Conservation (phyloP, 805 yeast genomes). For the Kazachstania viticola region DNA sequence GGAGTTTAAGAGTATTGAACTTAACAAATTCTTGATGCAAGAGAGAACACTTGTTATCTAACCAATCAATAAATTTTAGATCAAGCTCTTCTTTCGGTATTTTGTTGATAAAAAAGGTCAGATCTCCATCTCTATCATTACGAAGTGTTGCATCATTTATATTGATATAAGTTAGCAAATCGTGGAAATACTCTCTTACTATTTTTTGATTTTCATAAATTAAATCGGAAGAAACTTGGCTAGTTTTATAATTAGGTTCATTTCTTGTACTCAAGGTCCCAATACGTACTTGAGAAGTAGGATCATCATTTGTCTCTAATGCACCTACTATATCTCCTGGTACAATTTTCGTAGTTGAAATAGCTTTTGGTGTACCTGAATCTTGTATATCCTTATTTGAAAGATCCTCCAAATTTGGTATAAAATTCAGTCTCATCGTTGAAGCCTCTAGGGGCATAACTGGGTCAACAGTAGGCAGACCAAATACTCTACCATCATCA, state of each 20-base stretch:
- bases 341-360: no score
- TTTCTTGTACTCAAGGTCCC: no score
- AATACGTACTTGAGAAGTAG: no score
- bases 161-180: constrained; percentile 18
- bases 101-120: constrained; percentile 50
- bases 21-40: constrained; percentile 37
- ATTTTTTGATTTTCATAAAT: no score
- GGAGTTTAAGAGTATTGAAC: constrained; percentile 42
- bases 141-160: constrained; percentile 15
- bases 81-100: constrained; percentile 61
- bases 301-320: no score
- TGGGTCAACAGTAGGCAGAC: neutral
- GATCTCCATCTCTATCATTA: constrained; percentile 55
- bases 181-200: constrained; percentile 16
- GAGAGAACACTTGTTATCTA: constrained; percentile 35
- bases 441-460: constrained; percentile 2
- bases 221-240: no score
- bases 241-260: no score
- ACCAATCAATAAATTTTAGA: constrained; percentile 66
- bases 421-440: neutral
- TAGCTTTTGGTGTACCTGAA: no score
- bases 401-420: neutral
- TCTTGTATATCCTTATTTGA: no score
- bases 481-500: neutral
- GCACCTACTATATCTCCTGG: no score